These are phyloP conservation scores for Penicillium longicatenatum DNA, from an alignment of 495 filamentous ascomycete genomes.

Conservation along the genomic window DNA sequence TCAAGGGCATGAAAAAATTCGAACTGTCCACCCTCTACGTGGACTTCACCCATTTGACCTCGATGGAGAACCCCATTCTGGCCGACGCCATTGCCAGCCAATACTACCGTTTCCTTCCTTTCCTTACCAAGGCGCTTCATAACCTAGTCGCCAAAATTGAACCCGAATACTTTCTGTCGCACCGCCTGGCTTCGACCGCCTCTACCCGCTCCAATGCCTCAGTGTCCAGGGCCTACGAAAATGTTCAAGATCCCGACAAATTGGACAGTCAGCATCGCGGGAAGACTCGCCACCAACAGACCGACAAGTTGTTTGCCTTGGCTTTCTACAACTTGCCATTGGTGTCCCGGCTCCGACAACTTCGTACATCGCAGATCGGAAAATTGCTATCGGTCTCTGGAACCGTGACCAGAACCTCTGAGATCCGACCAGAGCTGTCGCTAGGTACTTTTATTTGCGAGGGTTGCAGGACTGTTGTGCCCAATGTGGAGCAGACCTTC, in stretches of 20 bases:
- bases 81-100: slow-evolving; percentile 82
- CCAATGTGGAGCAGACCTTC: slow-evolving; percentile 96
- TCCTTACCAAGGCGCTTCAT: slow-evolving; percentile 85
- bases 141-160: slow-evolving; percentile 93
- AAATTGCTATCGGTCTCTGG: slow-evolving; percentile 92
- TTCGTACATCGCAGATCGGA: slow-evolving; percentile 90
- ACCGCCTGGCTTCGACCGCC: slow-evolving; percentile 71
- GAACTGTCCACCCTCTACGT: slow-evolving; percentile 95
- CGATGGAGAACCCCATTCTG: slow-evolving; percentile 68
- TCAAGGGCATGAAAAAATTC: slow-evolving; percentile 83
- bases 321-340: slow-evolving; percentile 97
- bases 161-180: slow-evolving; percentile 88
- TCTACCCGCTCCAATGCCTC: slow-evolving; percentile 66
- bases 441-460: slow-evolving; percentile 93
- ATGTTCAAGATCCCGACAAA: slow-evolving; percentile 54
- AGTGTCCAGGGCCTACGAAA: slow-evolving; percentile 63
- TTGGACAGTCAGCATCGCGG: slow-evolving; percentile 36
- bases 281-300: slow-evolving; percentile 90
- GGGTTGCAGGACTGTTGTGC: slow-evolving; percentile 73
- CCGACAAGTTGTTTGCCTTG: slow-evolving; percentile 91
- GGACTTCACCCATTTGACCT: slow-evolving; percentile 85
- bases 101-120: slow-evolving; percentile 95
- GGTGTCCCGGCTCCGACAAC: slow-evolving; percentile 85
- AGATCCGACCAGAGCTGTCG: slow-evolving; percentile 91
- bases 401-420: slow-evolving; percentile 93